Conservation (phyloP, 176 grass and related monocot genomes). For the Aegilops tauschii region DNA sequence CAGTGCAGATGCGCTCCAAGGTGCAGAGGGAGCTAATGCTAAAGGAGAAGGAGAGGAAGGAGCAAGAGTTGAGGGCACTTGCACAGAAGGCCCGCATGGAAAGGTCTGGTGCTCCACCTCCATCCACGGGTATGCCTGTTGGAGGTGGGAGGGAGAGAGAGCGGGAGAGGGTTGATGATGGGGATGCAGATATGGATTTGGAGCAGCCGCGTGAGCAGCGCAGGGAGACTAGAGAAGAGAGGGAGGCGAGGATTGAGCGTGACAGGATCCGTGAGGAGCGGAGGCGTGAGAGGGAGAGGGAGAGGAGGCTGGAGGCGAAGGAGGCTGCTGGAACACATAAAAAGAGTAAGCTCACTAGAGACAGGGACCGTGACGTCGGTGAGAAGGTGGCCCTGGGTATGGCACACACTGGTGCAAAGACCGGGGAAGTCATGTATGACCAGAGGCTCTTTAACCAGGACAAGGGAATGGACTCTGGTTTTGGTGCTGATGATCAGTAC, state of each 20-base stretch:
- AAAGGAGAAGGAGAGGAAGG: conserved; percentile 96
- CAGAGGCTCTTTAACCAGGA: conserved; percentile 98
- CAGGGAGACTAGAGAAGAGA: conserved; percentile 75
- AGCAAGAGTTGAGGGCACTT: conserved; percentile 86
- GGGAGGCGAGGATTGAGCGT: conserved; percentile 82
- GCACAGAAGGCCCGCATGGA: conserved; percentile 92
- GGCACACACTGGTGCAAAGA: conserved; percentile 66
- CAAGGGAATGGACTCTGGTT: conserved; percentile 98
- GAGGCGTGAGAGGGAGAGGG: conserved; percentile 83
- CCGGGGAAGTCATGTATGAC: conserved; percentile 94
- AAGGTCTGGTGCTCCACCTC: conserved; percentile 78
- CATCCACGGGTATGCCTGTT: conserved; percentile 29
- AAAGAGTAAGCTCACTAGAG: conserved; percentile 91
- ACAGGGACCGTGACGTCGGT: conserved; percentile 87
- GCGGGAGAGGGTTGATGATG: conserved; percentile 39
- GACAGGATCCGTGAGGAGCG: conserved; percentile 88
- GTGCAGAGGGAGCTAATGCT: conserved; percentile 85
- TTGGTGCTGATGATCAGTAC: conserved; percentile 84
- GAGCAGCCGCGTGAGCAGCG: conserved; percentile 55
- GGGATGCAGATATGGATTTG: conserved; percentile 60
- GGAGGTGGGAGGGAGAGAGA: conserved; percentile 26
- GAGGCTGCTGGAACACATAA: conserved; percentile 74
- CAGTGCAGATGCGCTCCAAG: conserved; percentile 93
- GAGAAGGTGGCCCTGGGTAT: conserved; percentile 97
- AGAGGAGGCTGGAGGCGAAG: conserved; percentile 83